A percentile compares a stretch with the other conserved stretches of the same genome.
These are phyloP conservation scores for Chenopodium suecicum DNA, from an alignment of 148 eudicot species.

Conservation along the genomic window DNA sequence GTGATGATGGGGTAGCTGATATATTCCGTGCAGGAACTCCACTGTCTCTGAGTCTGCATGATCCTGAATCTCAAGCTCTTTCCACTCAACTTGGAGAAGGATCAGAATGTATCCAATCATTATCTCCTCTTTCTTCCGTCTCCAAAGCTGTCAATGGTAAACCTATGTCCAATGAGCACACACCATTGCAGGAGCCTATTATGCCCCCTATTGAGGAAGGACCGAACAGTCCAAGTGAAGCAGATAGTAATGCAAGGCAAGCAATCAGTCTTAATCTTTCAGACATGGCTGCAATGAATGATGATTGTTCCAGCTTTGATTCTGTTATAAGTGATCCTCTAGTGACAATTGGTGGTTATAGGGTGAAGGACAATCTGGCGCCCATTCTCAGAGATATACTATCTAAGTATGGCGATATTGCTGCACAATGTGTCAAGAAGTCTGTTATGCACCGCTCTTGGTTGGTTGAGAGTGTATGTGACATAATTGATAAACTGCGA, in stretches of 20 bases:
- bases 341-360: slow-evolving; percentile 22
- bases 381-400: slow-evolving; percentile 20
- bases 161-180: neutral
- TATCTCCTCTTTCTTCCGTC: neutral
- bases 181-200: neutral
- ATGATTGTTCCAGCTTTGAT: slow-evolving; percentile 13
- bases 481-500: slow-evolving; percentile 15
- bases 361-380: slow-evolving; percentile 21
- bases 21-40: neutral
- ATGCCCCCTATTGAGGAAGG: neutral
- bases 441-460: slow-evolving; percentile 19
- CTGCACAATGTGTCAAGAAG: slow-evolving; percentile 8
- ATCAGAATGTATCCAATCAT: slow-evolving; percentile 8
- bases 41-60: neutral
- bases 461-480: slow-evolving; percentile 25
- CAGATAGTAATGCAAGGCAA: neutral
- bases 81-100: neutral
- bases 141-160: neutral
- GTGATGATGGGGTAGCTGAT: neutral
- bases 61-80: neutral
- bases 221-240: neutral
- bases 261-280: slow-evolving; percentile 23
- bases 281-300: slow-evolving; percentile 24
- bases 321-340: neutral
- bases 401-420: slow-evolving; percentile 27